phyloP scores from a whole-genome alignment of 2,329 filamentous ascomycete species.

The Calonectria crousiana region DNA sequence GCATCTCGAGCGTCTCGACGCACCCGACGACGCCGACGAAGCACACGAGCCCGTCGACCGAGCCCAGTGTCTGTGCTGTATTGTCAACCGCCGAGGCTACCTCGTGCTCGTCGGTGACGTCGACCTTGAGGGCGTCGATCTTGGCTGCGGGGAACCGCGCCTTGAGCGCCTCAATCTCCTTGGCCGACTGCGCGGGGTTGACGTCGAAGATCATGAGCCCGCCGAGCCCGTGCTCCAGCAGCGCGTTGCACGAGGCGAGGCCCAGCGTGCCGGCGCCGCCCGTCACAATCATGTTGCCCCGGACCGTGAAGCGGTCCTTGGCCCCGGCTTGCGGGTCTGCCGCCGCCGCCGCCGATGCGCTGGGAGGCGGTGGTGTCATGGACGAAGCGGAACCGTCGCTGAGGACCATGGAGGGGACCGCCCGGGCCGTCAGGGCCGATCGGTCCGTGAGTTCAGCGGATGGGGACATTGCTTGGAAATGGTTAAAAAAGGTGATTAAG shows the following conservation, averaged over 20 bases:
- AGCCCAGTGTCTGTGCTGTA: constrained; percentile 21
- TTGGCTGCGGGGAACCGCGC: constrained; percentile 29
- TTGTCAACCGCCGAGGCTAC: constrained; percentile 23
- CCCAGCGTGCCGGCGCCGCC: constrained; percentile 60
- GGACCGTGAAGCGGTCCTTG: constrained; percentile 22
- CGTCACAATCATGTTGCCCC: constrained; percentile 61
- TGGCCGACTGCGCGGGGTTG: constrained; percentile 56
- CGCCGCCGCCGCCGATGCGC: not conserved
- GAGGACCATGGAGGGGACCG: constrained; percentile 19
- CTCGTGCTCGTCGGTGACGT: constrained; percentile 30
- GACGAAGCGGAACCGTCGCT: constrained; percentile 24
- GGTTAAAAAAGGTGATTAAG: not conserved
- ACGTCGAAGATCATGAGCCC: constrained; percentile 73
- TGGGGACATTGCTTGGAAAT: constrained; percentile 8
- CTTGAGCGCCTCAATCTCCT: constrained; percentile 18
- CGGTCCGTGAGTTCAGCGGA: constrained; percentile 12
- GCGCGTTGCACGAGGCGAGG: constrained; percentile 64
- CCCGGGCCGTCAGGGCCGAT: constrained; percentile 12
- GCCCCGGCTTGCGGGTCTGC: constrained; percentile 14
- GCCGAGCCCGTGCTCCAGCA: constrained; percentile 75
- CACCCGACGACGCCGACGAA: constrained; percentile 70
- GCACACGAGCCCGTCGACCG: constrained; percentile 28
- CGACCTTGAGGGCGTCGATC: constrained; percentile 24
- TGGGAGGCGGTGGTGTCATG: constrained; percentile 23
- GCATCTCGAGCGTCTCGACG: constrained; percentile 70